Base-by-base conservation (phyloP, 306 rosid genomes). In the Erythrophleum fordii region DNA sequence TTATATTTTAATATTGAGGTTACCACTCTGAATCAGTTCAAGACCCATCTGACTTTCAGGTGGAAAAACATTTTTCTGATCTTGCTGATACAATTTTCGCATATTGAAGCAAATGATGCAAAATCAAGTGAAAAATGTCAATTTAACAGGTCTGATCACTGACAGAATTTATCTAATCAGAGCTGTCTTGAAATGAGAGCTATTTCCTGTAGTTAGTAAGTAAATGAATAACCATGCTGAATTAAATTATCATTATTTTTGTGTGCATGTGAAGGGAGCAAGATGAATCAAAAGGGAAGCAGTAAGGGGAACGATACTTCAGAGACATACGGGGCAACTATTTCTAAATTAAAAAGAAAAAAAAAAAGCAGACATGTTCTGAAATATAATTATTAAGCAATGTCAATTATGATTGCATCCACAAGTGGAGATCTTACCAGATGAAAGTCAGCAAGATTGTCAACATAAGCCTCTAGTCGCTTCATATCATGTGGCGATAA, bases 391-490 rank as follows among this genome's bases (percentile, higher is more conserved):
- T 67, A 4, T 7, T 44, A 18, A 73, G 4, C 45, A 66, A 37
- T 51, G 16, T 6, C 55, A 17, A 37, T 34, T 0, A 73, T 65
- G 16, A 73, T 61, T 39, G 66, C 53, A 69, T 77, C 64, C 70
- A 79, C 8, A 55, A 70, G 53, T 70, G 59, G 52, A 68, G 75
- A 86, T 82, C 94, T 89, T 89, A 95, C 99, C 97, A 89, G 77
- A 82, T 86, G 96, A 66, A 90, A 93, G 87, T 93, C 99, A 58
- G 86, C 92, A 72, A 88, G 96, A 83, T 88, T 87, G 88, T 85
- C 82, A 55, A 93, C 86, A 87, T 95, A 93, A 69, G 98, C 99
- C 81, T 93, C 98, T 58, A 95, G 83, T 52, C 96, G 92, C 93
- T 93, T 91, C 97, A 95, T 87, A 87, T 95, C 98, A 85, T 91